Evolutionary conservation across 73 alveolate genomes (phyloP), one percentile per base, ranked within the genome.

Genomic region (Urostyla sp.): DNA sequence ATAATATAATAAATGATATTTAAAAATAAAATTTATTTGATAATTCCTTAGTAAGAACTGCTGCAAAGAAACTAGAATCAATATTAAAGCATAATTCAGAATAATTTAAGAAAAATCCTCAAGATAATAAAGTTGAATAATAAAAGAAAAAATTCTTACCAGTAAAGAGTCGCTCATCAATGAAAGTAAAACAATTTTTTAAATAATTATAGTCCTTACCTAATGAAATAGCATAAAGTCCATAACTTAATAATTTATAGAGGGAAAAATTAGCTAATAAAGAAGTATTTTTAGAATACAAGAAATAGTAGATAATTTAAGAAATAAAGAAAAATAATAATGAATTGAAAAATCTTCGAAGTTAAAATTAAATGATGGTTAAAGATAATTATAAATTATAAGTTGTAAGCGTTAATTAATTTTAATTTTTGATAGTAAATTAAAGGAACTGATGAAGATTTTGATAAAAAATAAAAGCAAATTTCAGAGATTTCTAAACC

Each of bases 241-340:
- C 37, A 27, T 18, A 31, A 23, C 37, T 63, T 1, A 55, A 55
- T 10, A 5, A 20, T 7, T 13, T 7, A 7, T 26, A 38, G 4
- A 63, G 26, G 27, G 79, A 63, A 31, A 36, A 34, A 43, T 38
- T 63, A 10, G 79, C 79, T 16, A 37, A 63, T 20, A 38, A 38
- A 63, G 79, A 63, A 23, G 79, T 63, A 40, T 63, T 63, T 43
- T 63, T 63, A 21, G 79, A 63, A 37, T 63, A 38, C 28, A 63
- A 63, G 44, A 63, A 63, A 48, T 48, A 63, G 44, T 26, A 63
- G 45, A 43, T 63, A 7, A 18, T 37, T 21, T 43, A 63, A 23
- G 10, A 38, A 11, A 21, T 63, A 1, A 63, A 34, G 37, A 1
- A 36, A 10, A 6, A 43, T 30, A 40, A 7, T 18, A 20, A 6